Conservation (phyloP, 1,284 basidiomycete species). For the Naganishia sp. region DNA sequence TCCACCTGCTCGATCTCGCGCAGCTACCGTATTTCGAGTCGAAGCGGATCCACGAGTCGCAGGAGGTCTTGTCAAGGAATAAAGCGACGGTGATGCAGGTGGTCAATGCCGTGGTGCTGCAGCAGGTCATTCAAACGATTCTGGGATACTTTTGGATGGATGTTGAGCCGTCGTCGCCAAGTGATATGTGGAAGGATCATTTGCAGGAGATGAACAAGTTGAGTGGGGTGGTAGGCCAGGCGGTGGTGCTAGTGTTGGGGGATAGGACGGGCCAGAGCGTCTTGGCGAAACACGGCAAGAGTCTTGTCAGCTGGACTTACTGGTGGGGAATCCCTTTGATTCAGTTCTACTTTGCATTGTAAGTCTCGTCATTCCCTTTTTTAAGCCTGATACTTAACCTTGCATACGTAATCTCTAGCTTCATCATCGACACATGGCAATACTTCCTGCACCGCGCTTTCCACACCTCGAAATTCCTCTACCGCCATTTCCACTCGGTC, state of each 20-base stretch:
- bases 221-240: slow-evolving; percentile 55
- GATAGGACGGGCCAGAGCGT: slow-evolving; percentile 49
- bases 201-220: slow-evolving; percentile 56
- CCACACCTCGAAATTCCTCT: slow-evolving; percentile 88
- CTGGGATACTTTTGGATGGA: slow-evolving; percentile 73
- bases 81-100: slow-evolving; percentile 72
- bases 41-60: slow-evolving; percentile 84
- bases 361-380: slow-evolving; percentile 52
- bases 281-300: slow-evolving; percentile 58
- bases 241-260: slow-evolving; percentile 57
- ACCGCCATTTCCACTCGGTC: slow-evolving; percentile 87
- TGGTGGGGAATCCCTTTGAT: slow-evolving; percentile 88
- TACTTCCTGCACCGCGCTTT: slow-evolving; percentile 92
- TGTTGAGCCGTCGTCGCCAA: slow-evolving; percentile 48
- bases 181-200: slow-evolving; percentile 60
- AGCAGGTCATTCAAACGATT: slow-evolving; percentile 81
- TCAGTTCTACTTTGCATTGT: slow-evolving; percentile 84
- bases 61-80: slow-evolving; percentile 76
- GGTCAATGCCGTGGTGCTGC: slow-evolving; percentile 73
- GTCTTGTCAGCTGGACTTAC: slow-evolving; percentile 70
- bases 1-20: slow-evolving; percentile 76
- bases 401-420: slow-evolving; percentile 59
- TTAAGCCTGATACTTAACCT: not conserved
- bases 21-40: slow-evolving; percentile 76
- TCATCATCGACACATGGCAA: slow-evolving; percentile 97